Percentiles rank a stretch among this genome's conserved stretches.
Conservation (phyloP, 352 stramenopile species). For the Phytophthora europaea region DNA sequence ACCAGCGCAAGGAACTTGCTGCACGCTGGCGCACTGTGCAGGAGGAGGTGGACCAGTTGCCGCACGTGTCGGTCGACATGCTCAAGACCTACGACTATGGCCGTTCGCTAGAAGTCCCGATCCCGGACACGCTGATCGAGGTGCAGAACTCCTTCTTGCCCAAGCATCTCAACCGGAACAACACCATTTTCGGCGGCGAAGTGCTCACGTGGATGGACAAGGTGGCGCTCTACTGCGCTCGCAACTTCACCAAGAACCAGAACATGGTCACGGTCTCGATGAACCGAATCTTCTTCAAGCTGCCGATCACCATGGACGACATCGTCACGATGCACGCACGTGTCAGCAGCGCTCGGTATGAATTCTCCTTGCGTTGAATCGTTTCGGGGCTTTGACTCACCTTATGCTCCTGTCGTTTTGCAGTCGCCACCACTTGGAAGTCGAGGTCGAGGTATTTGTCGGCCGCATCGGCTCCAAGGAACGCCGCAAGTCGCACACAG, state of each 20-base stretch:
- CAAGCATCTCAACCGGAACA: slow-evolving; percentile 82
- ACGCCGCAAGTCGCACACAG: slow-evolving; percentile 69
- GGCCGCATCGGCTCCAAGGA: slow-evolving; percentile 56
- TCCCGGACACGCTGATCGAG: slow-evolving; percentile 75
- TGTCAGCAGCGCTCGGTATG: slow-evolving; percentile 66
- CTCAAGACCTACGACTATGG: slow-evolving; percentile 56
- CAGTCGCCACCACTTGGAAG: slow-evolving; percentile 72
- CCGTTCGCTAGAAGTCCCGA: slow-evolving; percentile 54
- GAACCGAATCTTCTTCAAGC: slow-evolving; percentile 80
- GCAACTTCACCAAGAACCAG: slow-evolving; percentile 77
- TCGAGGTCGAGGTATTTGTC: slow-evolving; percentile 83
- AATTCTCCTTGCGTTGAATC: not conserved
- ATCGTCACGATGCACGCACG: slow-evolving; percentile 75
- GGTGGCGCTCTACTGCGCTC: slow-evolving; percentile 67
- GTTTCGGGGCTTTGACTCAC: not conserved
- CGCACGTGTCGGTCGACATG: slow-evolving; percentile 71
- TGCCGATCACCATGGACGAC: slow-evolving; percentile 73
- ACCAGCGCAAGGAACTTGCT: slow-evolving; percentile 72
- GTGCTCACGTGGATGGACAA: slow-evolving; percentile 81
- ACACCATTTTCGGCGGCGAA: slow-evolving; percentile 81
- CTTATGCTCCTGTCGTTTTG: not conserved
- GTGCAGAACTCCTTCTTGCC: slow-evolving; percentile 80
- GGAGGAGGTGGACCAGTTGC: slow-evolving; percentile 71
- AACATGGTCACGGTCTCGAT: slow-evolving; percentile 77
- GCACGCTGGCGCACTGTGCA: slow-evolving; percentile 71